These are phyloP conservation scores for Cotoneaster glaucophyllus DNA, from an alignment of 306 rosid species.

Conservation along the genomic window DNA sequence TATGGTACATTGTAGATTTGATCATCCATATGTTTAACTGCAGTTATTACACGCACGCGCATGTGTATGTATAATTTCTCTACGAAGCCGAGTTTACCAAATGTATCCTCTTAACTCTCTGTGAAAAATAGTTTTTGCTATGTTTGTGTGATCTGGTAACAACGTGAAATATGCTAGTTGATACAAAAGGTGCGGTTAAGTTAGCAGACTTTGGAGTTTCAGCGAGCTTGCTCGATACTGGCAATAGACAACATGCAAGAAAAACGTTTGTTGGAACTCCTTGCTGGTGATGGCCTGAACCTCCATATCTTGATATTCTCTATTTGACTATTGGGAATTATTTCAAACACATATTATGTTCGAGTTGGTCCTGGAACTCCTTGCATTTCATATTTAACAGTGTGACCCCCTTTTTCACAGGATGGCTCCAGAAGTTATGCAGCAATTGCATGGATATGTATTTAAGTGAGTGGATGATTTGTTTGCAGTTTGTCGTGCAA, in stretches of 20 bases:
- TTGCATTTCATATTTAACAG: background rate
- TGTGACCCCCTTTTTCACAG: slow-evolving; percentile 25
- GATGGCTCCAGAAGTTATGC: slow-evolving; percentile 99
- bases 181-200: slow-evolving; percentile 71
- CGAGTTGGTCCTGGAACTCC: background rate
- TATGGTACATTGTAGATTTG: background rate
- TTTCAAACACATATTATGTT: slow-evolving; percentile 2
- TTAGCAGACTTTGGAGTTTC: slow-evolving; percentile 96
- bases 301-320: background rate
- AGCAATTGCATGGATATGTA: slow-evolving; percentile 95
- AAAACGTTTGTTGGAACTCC: slow-evolving; percentile 98
- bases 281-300: slow-evolving; percentile 61
- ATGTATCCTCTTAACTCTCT: background rate
- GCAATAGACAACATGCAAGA: slow-evolving; percentile 79
- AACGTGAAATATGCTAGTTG: slow-evolving; percentile 45
- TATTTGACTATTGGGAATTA: slow-evolving; percentile 1
- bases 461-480: slow-evolving; percentile 62
- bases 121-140: background rate
- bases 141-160: background rate
- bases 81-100: background rate
- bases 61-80: background rate
- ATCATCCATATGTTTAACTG: background rate
- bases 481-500: background rate
- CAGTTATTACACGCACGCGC: background rate
- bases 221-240: slow-evolving; percentile 85